Base-by-base conservation (phyloP, 2,329 filamentous ascomycete species). In the Tolypocladium amazonense region DNA sequence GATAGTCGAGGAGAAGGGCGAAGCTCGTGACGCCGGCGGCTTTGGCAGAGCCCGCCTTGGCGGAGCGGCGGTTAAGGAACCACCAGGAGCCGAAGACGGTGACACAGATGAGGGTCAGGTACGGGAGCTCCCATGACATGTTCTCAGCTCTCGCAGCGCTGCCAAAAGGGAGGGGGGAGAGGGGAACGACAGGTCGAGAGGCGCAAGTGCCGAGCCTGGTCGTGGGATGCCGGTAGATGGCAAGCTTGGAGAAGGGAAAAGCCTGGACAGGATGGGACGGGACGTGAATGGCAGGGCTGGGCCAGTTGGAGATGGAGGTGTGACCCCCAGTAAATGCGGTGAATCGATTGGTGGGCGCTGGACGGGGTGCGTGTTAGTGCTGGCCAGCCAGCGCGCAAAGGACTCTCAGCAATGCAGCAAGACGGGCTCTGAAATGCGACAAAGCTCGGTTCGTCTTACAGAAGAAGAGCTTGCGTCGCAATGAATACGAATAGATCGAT, bases 111-210 rank as follows among this genome's bases (percentile, higher is more conserved):
- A 72, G 69, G 65, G 69, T 75, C 69, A 74, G 73, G 65, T 70
- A 69, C 67, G 73, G 67, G 64, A 72, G 71, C 71, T 74, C 72
- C 74, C 73, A 76, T 74, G 72, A 74, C 74, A 76, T 76, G 69
- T 73, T 76, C 73, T 74, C 73, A 70, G 68, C 67, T 68, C 66
- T 54, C 57, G 53, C 41, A 39, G 39, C 45, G 57, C 60, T 61
- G 60, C 55, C 57, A 47, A 47, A 25, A 25, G 7, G 57, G 45
- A 39, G 27, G 55, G 4, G 18, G 39, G 39, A 43, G 39, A 43
- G 39, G 39, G 39, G 39, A 43, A 41, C 57, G 60, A 57, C 60
- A 61, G 57, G 55, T 50, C 54, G 54, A 61, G 37, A 35, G 52
- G 30, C 53, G 33, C 45, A 58, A 41, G 33, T 47, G 20, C 58